Conservation (phyloP, 257 asterid genomes). For the Knoxia roxburghii region DNA sequence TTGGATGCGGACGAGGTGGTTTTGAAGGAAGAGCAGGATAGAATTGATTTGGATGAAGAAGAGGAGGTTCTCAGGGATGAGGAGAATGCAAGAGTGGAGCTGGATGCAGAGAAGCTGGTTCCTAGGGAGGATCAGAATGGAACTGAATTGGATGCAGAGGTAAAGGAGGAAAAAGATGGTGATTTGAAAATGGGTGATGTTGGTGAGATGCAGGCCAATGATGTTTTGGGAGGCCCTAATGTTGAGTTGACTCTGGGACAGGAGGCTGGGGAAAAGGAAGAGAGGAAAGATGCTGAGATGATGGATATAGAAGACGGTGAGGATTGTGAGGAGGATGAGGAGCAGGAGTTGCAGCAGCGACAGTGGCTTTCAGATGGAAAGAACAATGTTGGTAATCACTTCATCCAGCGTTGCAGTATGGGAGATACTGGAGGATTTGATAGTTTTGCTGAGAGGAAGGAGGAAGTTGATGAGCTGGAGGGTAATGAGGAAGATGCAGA, state of each 20-base stretch:
- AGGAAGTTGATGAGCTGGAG: conserved; percentile 27
- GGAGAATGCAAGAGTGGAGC: conserved; percentile 5
- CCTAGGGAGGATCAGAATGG: conserved; percentile 22
- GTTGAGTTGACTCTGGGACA: conserved; percentile 73
- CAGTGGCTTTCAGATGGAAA: conserved; percentile 54
- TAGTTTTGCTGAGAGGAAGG: conserved; percentile 25
- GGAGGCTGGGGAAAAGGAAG: conserved; percentile 39
- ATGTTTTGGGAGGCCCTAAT: conserved; percentile 38
- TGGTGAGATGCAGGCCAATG: conserved; percentile 16
- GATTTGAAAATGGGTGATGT: conserved; percentile 7
- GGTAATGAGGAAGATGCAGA: conserved; percentile 29
- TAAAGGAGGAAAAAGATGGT: conserved; percentile 15
- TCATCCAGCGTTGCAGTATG: conserved; percentile 42
- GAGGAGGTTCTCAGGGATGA: conserved; percentile 13
- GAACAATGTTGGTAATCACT: conserved; percentile 36
- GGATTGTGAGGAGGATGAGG: conserved; percentile 23
- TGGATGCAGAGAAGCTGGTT: conserved; percentile 1
- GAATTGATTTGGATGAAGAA: neutral
- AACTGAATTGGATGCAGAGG: conserved; percentile 25
- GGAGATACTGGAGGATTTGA: conserved; percentile 28
- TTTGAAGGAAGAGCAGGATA: conserved; percentile 12
- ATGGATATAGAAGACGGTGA: conserved; percentile 42
- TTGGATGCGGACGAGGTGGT: conserved; percentile 20
- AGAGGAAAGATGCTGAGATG: conserved; percentile 32
- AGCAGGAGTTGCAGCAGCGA: conserved; percentile 26